These are phyloP conservation scores for Trichoderma parareesei DNA, from an alignment of 495 filamentous ascomycete genomes.

Conservation along the genomic window DNA sequence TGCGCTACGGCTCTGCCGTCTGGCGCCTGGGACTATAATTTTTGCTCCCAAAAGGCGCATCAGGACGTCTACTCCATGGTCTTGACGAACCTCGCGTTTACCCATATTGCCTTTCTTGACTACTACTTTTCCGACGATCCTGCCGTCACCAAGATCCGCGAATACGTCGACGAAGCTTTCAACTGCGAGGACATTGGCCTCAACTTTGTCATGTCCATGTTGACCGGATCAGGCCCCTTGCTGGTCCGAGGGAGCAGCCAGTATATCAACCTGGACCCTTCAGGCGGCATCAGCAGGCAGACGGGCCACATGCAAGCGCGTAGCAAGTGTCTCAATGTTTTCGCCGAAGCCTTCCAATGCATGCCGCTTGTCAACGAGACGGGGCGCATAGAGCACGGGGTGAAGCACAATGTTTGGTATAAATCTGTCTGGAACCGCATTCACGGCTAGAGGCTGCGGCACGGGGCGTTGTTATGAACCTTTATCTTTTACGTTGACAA, in stretches of 20 bases:
- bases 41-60: slow-evolving; percentile 11
- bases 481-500: background rate
- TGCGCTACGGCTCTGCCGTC: slow-evolving; percentile 13
- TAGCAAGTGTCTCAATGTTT: slow-evolving; percentile 15
- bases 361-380: slow-evolving; percentile 16
- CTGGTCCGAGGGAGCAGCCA: slow-evolving; percentile 14
- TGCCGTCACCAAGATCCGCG: slow-evolving; percentile 15
- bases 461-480: background rate
- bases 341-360: slow-evolving; percentile 13
- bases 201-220: slow-evolving; percentile 17
- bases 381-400: slow-evolving; percentile 4
- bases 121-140: slow-evolving; percentile 17
- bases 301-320: slow-evolving; percentile 13
- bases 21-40: slow-evolving; percentile 12
- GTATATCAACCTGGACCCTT: slow-evolving; percentile 14
- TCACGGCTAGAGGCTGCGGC: background rate
- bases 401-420: slow-evolving; percentile 5
- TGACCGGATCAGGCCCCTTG: slow-evolving; percentile 18
- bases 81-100: slow-evolving; percentile 17
- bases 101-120: slow-evolving; percentile 18
- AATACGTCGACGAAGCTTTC: slow-evolving; percentile 17
- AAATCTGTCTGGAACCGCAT: background rate
- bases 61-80: slow-evolving; percentile 15
- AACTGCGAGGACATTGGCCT: slow-evolving; percentile 20
- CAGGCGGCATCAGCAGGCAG: slow-evolving; percentile 17